These are phyloP conservation scores for Lasiodiplodia gonubiensis DNA, from an alignment of 2,329 filamentous ascomycete species.

Conservation along the genomic window DNA sequence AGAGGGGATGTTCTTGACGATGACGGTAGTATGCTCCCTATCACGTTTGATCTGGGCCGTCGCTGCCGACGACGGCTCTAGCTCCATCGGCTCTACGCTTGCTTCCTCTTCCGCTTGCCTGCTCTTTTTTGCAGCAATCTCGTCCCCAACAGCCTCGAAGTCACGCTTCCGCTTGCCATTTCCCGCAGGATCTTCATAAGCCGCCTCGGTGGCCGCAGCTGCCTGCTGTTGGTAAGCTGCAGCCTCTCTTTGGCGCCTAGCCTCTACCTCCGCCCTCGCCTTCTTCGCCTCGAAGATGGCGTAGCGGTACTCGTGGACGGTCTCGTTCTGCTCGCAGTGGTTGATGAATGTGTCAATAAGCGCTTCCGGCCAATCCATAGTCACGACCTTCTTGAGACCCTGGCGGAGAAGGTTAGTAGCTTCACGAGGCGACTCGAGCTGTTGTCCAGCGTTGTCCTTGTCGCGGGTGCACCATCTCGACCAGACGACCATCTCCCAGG, in stretches of 20 bases:
- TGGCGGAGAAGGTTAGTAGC: slow-evolving; percentile 79
- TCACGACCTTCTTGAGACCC: slow-evolving; percentile 65
- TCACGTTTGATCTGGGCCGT: slow-evolving; percentile 62
- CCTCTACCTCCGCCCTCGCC: slow-evolving; percentile 66
- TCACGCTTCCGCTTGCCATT: slow-evolving; percentile 77
- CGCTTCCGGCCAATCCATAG: slow-evolving; percentile 77
- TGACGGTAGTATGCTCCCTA: slow-evolving; percentile 85
- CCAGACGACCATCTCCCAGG: slow-evolving; percentile 85
- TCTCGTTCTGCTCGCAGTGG: slow-evolving; percentile 90
- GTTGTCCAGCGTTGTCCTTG: slow-evolving; percentile 55
- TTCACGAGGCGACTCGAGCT: slow-evolving; percentile 64
- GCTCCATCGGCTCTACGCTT: slow-evolving; percentile 27
- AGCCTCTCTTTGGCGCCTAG: slow-evolving; percentile 69
- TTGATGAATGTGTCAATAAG: slow-evolving; percentile 75
- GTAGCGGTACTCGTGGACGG: slow-evolving; percentile 73
- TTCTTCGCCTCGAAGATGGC: slow-evolving; percentile 77
- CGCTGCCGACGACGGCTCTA: slow-evolving; percentile 29
- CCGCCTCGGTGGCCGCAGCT: slow-evolving; percentile 33
- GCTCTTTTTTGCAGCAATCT: slow-evolving; percentile 69
- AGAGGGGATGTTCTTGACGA: slow-evolving; percentile 76
- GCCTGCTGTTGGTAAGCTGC: slow-evolving; percentile 42
- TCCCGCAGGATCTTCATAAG: slow-evolving; percentile 35
- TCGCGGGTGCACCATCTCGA: slow-evolving; percentile 61
- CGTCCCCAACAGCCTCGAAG: slow-evolving; percentile 57
- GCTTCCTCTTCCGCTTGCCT: slow-evolving; percentile 54